These are phyloP conservation scores for Venturia aucupariae DNA, from an alignment of 2,329 filamentous ascomycete species.

Conservation along the genomic window DNA sequence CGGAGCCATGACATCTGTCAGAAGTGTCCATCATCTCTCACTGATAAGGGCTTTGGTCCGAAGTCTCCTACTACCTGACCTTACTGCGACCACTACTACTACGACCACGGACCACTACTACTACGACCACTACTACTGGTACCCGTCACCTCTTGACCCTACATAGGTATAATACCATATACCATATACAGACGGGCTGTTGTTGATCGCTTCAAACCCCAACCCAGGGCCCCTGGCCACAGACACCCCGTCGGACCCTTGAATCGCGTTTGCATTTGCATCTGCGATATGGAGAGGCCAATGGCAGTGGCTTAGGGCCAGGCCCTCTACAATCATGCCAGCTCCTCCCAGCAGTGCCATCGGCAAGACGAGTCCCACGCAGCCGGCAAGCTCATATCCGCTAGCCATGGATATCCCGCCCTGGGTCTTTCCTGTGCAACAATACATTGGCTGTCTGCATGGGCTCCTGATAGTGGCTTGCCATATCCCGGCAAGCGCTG, in stretches of 20 bases:
- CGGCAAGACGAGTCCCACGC: background rate
- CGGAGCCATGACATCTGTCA: conserved; percentile 1
- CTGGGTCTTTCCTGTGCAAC: background rate
- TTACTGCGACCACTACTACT: too few relatives aligned
- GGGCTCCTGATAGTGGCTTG: background rate
- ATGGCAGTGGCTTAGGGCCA: background rate
- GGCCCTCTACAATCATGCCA: too few relatives aligned
- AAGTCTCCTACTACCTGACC: too few relatives aligned
- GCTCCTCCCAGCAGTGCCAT: too few relatives aligned
- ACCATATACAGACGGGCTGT: background rate
- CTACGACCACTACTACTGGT: too few relatives aligned
- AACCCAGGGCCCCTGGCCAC: background rate
- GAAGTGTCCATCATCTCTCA: background rate
- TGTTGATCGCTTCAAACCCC: background rate
- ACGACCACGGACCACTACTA: too few relatives aligned
- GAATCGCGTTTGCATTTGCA: background rate
- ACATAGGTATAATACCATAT: too few relatives aligned
- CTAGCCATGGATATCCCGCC: background rate
- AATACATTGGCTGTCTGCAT: background rate
- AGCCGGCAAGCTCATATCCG: background rate
- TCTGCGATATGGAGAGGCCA: background rate
- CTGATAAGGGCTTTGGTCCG: background rate
- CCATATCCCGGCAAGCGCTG: background rate
- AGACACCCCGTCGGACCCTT: background rate
- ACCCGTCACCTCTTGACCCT: background rate